These are phyloP conservation scores for Fusarium sublunatum DNA, from an alignment of 2,329 filamentous ascomycete genomes.

Conservation along the genomic window DNA sequence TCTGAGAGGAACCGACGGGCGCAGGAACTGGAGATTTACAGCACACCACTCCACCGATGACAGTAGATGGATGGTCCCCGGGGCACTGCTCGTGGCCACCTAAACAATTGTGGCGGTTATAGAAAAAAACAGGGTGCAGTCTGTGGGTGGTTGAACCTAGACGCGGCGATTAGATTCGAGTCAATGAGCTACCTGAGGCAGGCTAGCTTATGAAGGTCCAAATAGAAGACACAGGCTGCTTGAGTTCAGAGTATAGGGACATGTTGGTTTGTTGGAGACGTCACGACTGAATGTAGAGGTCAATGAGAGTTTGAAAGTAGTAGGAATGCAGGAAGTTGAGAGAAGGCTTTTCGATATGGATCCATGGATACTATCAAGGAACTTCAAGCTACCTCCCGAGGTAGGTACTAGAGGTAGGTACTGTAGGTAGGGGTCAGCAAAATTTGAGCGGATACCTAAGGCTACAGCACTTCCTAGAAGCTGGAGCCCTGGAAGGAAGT, in stretches of 20 bases:
- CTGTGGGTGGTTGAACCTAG: slow-evolving; percentile 12
- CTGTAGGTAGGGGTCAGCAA: slow-evolving; percentile 2
- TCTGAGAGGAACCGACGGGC: slow-evolving; percentile 16
- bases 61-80: slow-evolving; percentile 9
- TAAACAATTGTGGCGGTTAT: slow-evolving; percentile 3
- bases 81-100: slow-evolving; percentile 21
- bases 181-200: slow-evolving; percentile 5
- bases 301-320: neutral
- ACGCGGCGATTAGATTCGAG: slow-evolving; percentile 14
- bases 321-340: slow-evolving; percentile 1
- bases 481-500: no score
- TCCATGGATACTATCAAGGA: neutral
- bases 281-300: slow-evolving; percentile 2
- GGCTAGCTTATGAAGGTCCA: slow-evolving; percentile 28
- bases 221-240: slow-evolving; percentile 20
- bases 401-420: no score
- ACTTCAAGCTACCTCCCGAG: neutral
- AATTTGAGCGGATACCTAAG: slow-evolving; percentile 18
- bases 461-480: no score
- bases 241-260: slow-evolving; percentile 17
- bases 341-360: slow-evolving; percentile 1
- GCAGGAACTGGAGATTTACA: slow-evolving; percentile 31
- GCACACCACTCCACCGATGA: slow-evolving; percentile 8
- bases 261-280: slow-evolving; percentile 16
- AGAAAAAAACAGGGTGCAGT: slow-evolving; percentile 5